Conservation (phyloP, 2,329 filamentous ascomycete genomes). For the Aspergillus quadricinctus region DNA sequence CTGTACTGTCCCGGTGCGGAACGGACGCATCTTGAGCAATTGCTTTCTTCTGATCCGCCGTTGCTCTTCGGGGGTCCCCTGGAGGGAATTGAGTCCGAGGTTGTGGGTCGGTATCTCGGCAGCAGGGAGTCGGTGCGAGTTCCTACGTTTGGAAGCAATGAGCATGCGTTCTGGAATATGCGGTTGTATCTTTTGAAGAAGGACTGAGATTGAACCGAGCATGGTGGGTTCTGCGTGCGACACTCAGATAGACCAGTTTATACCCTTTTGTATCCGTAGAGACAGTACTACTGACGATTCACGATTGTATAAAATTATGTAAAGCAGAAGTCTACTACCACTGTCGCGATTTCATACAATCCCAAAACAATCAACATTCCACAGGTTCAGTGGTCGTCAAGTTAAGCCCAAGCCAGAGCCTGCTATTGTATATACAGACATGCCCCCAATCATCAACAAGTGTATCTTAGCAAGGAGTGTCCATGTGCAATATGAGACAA, state of each 20-base stretch:
- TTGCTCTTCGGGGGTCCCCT: slow-evolving; percentile 55
- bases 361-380: background rate
- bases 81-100: slow-evolving; percentile 27
- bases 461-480: background rate
- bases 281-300: background rate
- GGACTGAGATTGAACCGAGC: slow-evolving; percentile 4
- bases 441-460: background rate
- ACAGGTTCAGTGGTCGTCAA: background rate
- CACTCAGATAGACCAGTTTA: background rate
- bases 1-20: slow-evolving; percentile 59
- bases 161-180: slow-evolving; percentile 37
- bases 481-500: background rate
- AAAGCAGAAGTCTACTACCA: background rate
- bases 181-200: slow-evolving; percentile 27
- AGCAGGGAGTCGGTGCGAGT: slow-evolving; percentile 21
- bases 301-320: background rate
- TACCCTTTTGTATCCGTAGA: background rate
- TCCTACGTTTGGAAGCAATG: slow-evolving; percentile 26
- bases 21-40: slow-evolving; percentile 48
- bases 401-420: background rate
- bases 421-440: background rate
- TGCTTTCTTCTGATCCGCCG: slow-evolving; percentile 48
- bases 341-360: background rate
- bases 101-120: slow-evolving; percentile 17
- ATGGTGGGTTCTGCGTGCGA: background rate